phyloP scores from a whole-genome alignment of 352 stramenopile genomes.

The Bremia lactucae region DNA sequence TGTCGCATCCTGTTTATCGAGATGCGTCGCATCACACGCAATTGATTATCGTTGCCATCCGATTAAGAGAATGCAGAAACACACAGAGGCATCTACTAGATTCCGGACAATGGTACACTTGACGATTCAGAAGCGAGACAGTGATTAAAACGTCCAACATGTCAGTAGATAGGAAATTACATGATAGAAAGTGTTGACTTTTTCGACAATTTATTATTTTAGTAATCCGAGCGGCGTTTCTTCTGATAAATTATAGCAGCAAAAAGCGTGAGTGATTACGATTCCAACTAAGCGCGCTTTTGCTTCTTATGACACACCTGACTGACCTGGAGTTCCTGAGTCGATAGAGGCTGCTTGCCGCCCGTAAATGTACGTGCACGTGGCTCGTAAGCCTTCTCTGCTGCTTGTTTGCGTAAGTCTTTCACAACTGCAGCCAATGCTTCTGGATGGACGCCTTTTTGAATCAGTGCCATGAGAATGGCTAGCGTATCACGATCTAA shows the following conservation, averaged over 20 bases:
- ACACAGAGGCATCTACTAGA: constrained; percentile 15
- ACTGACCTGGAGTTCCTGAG: constrained; percentile 54
- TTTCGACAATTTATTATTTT: too few relatives aligned
- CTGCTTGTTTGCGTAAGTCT: constrained; percentile 74
- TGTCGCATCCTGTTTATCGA: constrained; percentile 43
- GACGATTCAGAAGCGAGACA: too few relatives aligned
- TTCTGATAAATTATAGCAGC: too few relatives aligned
- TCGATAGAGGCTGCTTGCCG: constrained; percentile 36
- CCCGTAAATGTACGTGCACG: constrained; percentile 29
- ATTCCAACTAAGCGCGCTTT: constrained; percentile 1
- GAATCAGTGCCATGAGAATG: constrained; percentile 80
- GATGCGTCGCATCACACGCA: constrained; percentile 43
- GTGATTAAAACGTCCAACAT: too few relatives aligned
- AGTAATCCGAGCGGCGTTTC: constrained; percentile 49
- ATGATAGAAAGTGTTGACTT: too few relatives aligned
- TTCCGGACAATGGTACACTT: too few relatives aligned
- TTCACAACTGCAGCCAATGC: constrained; percentile 83
- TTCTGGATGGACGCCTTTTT: constrained; percentile 87
- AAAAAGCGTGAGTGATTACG: constrained; percentile 1
- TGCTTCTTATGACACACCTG: constrained; percentile 38
- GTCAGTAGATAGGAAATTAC: constrained; percentile 18
- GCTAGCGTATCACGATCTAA: constrained; percentile 82
- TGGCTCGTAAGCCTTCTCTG: constrained; percentile 12
- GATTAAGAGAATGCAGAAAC: constrained; percentile 10
- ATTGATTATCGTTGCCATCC: constrained; percentile 14